These are phyloP conservation scores for Rachicladosporium sp. DNA, from an alignment of 2,329 filamentous ascomycete species.

Conservation along the genomic window DNA sequence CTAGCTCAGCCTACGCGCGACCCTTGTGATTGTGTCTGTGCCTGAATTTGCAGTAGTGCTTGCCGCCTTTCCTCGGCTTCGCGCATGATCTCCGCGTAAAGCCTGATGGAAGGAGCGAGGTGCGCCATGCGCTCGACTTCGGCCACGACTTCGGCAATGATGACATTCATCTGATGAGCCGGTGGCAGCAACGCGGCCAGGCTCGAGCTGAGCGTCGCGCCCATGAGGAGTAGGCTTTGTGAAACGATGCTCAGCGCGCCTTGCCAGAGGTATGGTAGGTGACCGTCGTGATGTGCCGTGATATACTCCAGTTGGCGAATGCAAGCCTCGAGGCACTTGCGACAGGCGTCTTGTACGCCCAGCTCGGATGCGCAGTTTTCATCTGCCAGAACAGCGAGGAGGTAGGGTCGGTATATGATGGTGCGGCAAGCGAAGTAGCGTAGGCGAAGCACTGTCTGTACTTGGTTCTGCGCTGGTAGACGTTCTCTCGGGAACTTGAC, in stretches of 20 bases:
- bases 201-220: slow-evolving; percentile 66
- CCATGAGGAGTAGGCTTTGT: slow-evolving; percentile 72
- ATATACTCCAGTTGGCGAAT: slow-evolving; percentile 71
- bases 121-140: slow-evolving; percentile 65
- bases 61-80: slow-evolving; percentile 62
- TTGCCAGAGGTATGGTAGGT: slow-evolving; percentile 79
- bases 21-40: slow-evolving; percentile 2
- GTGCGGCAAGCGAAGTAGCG: slow-evolving; percentile 77
- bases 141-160: slow-evolving; percentile 64
- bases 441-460: slow-evolving; percentile 66
- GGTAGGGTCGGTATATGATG: slow-evolving; percentile 76
- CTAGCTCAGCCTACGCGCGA: background rate
- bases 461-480: slow-evolving; percentile 54
- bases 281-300: slow-evolving; percentile 65
- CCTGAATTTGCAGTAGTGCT: slow-evolving; percentile 30
- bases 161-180: slow-evolving; percentile 50
- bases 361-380: slow-evolving; percentile 60
- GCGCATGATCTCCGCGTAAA: slow-evolving; percentile 69
- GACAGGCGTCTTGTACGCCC: slow-evolving; percentile 62
- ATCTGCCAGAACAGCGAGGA: slow-evolving; percentile 66
- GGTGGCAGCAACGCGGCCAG: slow-evolving; percentile 53
- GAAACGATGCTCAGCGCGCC: slow-evolving; percentile 72
- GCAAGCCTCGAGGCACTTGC: slow-evolving; percentile 69
- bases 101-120: slow-evolving; percentile 60
- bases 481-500: slow-evolving; percentile 67